Conservation (phyloP, 306 rosid species). For the Malus orientalis region DNA sequence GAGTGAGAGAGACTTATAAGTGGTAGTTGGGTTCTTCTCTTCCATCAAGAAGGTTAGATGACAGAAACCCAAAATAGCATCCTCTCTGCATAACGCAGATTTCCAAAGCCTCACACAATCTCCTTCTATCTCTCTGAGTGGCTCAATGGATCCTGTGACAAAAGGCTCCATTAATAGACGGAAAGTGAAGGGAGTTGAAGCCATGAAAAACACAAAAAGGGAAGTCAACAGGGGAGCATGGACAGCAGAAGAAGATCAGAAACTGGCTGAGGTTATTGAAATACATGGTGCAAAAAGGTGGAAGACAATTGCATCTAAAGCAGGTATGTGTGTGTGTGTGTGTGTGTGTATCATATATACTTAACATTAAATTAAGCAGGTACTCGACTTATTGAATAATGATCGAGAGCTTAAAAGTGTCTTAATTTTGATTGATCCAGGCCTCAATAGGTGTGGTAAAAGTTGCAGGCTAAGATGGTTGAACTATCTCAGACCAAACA, state of each 20-base stretch:
- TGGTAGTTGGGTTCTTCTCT: slow-evolving; percentile 8
- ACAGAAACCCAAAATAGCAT: not conserved
- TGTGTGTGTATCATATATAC: not conserved
- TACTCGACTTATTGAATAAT: not conserved
- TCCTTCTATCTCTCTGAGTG: not conserved
- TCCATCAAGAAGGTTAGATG: slow-evolving; percentile 19
- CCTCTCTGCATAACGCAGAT: not conserved
- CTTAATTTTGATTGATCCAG: slow-evolving; percentile 17
- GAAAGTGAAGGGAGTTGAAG: slow-evolving; percentile 7
- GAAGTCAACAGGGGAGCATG: slow-evolving; percentile 51
- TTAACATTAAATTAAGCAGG: not conserved
- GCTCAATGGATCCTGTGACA: not conserved
- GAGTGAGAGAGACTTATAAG: not conserved
- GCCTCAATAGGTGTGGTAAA: slow-evolving; percentile 53
- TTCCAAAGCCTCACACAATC: not conserved
- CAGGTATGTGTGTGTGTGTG: slow-evolving; percentile 26
- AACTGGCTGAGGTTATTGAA: slow-evolving; percentile 45
- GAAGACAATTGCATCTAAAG: slow-evolving; percentile 44
- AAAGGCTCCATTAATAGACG: not conserved
- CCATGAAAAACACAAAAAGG: slow-evolving; percentile 10
- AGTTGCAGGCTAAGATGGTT: slow-evolving; percentile 66
- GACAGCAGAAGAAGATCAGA: slow-evolving; percentile 51
- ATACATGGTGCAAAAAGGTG: slow-evolving; percentile 52
- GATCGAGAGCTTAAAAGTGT: slow-evolving; percentile 2
- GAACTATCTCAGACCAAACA: slow-evolving; percentile 61